phyloP scores from a whole-genome alignment of 352 stramenopile genomes.

The Globisporangium viniferum region DNA sequence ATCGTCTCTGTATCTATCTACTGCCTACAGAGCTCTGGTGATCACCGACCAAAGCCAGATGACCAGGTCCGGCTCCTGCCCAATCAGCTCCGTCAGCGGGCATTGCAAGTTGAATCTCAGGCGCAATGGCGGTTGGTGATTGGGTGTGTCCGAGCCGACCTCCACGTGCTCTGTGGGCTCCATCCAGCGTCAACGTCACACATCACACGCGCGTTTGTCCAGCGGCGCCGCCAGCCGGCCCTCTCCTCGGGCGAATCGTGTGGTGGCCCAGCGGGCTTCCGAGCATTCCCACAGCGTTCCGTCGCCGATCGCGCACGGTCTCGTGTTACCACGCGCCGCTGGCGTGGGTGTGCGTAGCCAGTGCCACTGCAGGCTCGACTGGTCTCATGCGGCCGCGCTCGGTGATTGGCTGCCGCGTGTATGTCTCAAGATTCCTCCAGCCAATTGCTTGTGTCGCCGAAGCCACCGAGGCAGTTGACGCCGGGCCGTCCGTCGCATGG shows the following conservation, averaged over 20 bases:
- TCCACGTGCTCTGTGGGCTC: not conserved
- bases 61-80: not conserved
- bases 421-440: constrained; percentile 9
- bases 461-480: not conserved
- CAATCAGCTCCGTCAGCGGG: constrained; percentile 3
- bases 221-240: too few relatives aligned
- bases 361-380: constrained; percentile 2
- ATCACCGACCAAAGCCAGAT: constrained; percentile 9
- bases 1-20: not conserved
- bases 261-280: not conserved
- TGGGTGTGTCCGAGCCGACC: constrained; percentile 4
- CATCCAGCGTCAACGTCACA: not conserved
- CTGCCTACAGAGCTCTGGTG: not conserved
- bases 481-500: not conserved
- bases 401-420: not conserved
- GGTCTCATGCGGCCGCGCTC: constrained; percentile 4
- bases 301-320: not conserved
- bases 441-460: constrained; percentile 9
- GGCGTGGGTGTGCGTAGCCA: constrained; percentile 8
- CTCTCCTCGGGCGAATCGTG: not conserved
- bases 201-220: not conserved
- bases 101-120: constrained; percentile 13
- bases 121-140: not conserved
- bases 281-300: constrained; percentile 9
- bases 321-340: constrained; percentile 9